phyloP scores from a whole-genome alignment of 139 green algal genomes.

The Chlamydomonas sp. region DNA sequence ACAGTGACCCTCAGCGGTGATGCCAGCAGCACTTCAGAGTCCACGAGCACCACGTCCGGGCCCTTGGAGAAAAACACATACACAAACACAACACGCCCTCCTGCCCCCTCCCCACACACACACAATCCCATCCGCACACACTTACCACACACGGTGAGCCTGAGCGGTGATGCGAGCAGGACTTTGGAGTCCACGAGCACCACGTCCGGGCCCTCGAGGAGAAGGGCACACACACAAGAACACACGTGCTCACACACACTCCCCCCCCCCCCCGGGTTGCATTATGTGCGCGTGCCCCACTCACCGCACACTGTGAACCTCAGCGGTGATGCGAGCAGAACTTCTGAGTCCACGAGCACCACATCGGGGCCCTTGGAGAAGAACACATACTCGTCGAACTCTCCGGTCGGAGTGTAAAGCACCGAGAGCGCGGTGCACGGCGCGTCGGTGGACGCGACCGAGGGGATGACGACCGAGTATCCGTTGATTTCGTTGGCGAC shows the following conservation, averaged over 20 bases:
- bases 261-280: no score
- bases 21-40: background rate
- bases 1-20: background rate
- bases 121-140: no score
- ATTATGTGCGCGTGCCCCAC: no score
- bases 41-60: slow-evolving; percentile 1
- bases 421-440: background rate
- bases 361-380: background rate
- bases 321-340: background rate
- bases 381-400: slow-evolving; percentile 4
- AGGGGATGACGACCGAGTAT: background rate
- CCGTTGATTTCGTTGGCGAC: background rate
- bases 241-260: no score
- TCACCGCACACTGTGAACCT: background rate
- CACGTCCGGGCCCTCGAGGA: no score
- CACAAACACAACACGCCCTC: no score
- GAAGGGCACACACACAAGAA: no score
- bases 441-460: slow-evolving; percentile 1
- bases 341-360: background rate
- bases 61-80: background rate
- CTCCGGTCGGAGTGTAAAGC: background rate
- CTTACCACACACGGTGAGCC: no score
- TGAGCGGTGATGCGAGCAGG: no score
- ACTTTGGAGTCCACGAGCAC: no score
- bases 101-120: no score